Evolutionary conservation across 805 yeast species (phyloP).

Genomic region (Sugiyamaella smithiae): DNA sequence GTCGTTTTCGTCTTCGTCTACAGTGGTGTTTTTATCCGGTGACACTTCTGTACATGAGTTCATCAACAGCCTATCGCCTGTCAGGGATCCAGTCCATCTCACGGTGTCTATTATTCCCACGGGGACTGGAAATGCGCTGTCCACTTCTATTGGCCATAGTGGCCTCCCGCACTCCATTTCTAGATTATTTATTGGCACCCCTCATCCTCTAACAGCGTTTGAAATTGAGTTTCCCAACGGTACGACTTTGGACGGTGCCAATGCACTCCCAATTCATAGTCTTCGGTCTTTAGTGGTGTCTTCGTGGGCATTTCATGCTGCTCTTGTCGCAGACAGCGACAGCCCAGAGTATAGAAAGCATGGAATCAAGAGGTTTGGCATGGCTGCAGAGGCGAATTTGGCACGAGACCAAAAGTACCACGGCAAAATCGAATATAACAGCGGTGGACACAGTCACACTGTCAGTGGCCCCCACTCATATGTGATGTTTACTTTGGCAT

Average conservation of each 20-base stretch:
- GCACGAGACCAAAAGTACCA: conserved; percentile 49
- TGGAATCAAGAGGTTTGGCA: conserved; percentile 65
- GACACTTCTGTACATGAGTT: conserved; percentile 84
- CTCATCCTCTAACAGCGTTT: conserved; percentile 45
- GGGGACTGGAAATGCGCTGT: conserved; percentile 86
- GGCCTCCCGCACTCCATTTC: conserved; percentile 31
- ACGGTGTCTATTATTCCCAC: conserved; percentile 51
- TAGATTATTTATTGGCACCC: conserved; percentile 28
- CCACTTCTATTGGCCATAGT: conserved; percentile 52
- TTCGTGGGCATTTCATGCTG: conserved; percentile 86
- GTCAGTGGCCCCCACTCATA: conserved; percentile 52
- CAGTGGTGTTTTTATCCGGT: conserved; percentile 70
- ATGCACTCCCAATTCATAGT: conserved; percentile 33
- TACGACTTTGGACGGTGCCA: conserved; percentile 20
- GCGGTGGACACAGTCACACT: conserved; percentile 11
- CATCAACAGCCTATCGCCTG: conserved; percentile 46
- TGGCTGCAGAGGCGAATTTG: conserved; percentile 62
- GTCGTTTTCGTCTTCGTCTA: conserved; percentile 31
- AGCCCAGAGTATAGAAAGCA: conserved; percentile 58
- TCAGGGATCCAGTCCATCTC: conserved; percentile 21
- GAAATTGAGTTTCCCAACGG: conserved; percentile 43
- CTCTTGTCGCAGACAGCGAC: conserved; percentile 78
- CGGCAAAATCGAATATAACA: conserved; percentile 37
- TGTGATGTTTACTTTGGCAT: conserved; percentile 54
- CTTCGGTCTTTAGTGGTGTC: conserved; percentile 52